Evolutionary conservation across 2,329 filamentous ascomycete genomes (phyloP), one percentile per base, ranked within the genome.

Genomic region (Helminthosporium solani): DNA sequence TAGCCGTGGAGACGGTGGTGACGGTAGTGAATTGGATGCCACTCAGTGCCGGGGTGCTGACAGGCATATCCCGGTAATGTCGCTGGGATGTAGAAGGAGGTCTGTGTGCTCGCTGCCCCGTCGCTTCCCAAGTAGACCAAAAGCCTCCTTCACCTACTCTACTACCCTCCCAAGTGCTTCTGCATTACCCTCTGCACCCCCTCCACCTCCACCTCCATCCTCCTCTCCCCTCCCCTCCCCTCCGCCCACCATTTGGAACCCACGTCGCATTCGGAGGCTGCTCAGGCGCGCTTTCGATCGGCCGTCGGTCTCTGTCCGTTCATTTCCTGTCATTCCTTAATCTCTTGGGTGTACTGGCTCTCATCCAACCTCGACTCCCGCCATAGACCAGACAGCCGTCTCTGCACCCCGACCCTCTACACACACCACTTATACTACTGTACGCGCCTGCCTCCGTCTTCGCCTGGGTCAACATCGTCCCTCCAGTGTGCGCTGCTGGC

Each of bases 251-350:
- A 52, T 49, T 53, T 62, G 63, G 59, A 66, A 55, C 58, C 63
- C 60, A 60, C 56, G 59, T 67, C 64, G 64, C 56, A 56, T 58
- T 64, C 60, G 51, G 58, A 52, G 39, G 52, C 50, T 44, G 43
- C 47, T 47, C 51, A 55, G 48, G 50, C 54, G 41, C 46, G 52
- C 53, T 56, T 49, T 53, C 50, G 39, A 50, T 60, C 56, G 64
- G 54, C 64, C 53, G 60, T 58, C 53, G 63, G 63, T 59, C 60
- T 60, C 65, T 65, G 66, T 68, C 64, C 66, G 60, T 57, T 70
- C 66, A 52, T 69, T 70, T 63, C 52, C 52, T 49, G 61, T 66
- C 64, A 63, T 65, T 68, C 64, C 64, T 67, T 68, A 63, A 63
- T 65, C 56, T 65, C 56, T 54, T 56, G 63, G 60, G 60, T 67